Base-by-base conservation (phyloP, 192 early-diverging fungal species). In the Entomortierella lignicola region DNA sequence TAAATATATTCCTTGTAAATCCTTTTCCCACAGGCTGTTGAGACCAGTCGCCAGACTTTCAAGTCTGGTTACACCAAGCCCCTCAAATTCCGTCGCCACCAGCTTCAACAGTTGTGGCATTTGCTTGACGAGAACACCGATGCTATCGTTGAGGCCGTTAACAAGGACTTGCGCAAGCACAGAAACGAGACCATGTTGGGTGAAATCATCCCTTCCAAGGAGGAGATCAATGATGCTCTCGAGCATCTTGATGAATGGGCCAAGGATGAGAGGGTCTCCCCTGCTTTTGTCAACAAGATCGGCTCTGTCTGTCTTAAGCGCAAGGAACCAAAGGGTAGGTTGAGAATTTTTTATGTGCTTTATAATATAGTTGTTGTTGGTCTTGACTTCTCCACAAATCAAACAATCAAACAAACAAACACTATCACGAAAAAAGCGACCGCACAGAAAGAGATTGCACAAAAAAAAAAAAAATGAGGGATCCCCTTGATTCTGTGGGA, bases 311-410 rank as follows among this genome's bases (percentile, higher is more conserved):
- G 81, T 29, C 68, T 85, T 47, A 81, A 89, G 57, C 91, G 92
- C 65, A 88, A 85, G 60, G 93, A 94, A 34, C 95, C 97, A 3
- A 86, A 91, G 62, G 96, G 96, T 67, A 85, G 91, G 29, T 90
- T 88, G 15, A 75, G 92, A 55, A 10, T n/a, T n/a, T n/a, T n/a
- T n/a, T n/a, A n/a, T n/a, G n/a, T n/a, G n/a, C n/a, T n/a, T n/a
- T n/a, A n/a, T n/a, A n/a, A n/a, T n/a, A n/a, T n/a, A n/a, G n/a
- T n/a, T n/a, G n/a, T n/a, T n/a, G n/a, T n/a, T n/a, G n/a, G n/a
- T n/a, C n/a, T n/a, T n/a, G n/a, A n/a, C n/a, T n/a, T n/a, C n/a
- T n/a, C n/a, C n/a, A n/a, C n/a, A n/a, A n/a, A n/a, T n/a, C n/a
- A n/a, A n/a, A n/a, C n/a, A n/a, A n/a, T n/a, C n/a, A n/a, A n/a